A percentile compares a stretch with the other conserved stretches of the same genome.
Conservation (phyloP, 345 rosid species). For the Trapa bicornis region DNA sequence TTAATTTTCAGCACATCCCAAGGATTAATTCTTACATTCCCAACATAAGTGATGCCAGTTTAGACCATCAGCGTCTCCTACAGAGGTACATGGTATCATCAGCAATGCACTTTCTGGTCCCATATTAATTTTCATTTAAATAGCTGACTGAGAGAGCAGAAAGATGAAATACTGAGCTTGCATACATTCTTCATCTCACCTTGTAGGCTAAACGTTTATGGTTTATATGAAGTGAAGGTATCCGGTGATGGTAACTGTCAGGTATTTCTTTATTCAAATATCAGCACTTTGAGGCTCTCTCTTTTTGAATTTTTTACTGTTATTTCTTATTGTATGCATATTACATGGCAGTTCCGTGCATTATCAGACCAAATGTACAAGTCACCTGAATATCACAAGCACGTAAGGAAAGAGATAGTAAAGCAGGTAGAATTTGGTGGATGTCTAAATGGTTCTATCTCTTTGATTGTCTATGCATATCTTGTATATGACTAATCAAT, state of each 20-base stretch:
- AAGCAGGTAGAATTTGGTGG: constrained; percentile 50
- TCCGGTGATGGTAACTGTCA: constrained; percentile 98
- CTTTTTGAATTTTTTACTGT: neutral
- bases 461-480: neutral
- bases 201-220: constrained; percentile 62
- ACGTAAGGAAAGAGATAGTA: constrained; percentile 68
- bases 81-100: constrained; percentile 42
- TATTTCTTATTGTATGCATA: constrained; percentile 2
- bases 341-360: constrained; percentile 73
- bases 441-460: neutral
- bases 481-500: neutral
- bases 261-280: constrained; percentile 26
- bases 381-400: constrained; percentile 86
- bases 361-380: constrained; percentile 79
- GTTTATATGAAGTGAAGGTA: constrained; percentile 75
- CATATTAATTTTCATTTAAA: neutral
- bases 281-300: neutral
- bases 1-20: constrained; percentile 55
- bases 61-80: constrained; percentile 84
- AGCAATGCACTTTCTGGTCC: neutral
- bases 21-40: constrained; percentile 76
- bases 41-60: constrained; percentile 54
- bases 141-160: neutral
- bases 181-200: neutral
- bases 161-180: neutral